Evolutionary conservation across 2,329 filamentous ascomycete species (phyloP).

Genomic region (Penicillium sumatraense): DNA sequence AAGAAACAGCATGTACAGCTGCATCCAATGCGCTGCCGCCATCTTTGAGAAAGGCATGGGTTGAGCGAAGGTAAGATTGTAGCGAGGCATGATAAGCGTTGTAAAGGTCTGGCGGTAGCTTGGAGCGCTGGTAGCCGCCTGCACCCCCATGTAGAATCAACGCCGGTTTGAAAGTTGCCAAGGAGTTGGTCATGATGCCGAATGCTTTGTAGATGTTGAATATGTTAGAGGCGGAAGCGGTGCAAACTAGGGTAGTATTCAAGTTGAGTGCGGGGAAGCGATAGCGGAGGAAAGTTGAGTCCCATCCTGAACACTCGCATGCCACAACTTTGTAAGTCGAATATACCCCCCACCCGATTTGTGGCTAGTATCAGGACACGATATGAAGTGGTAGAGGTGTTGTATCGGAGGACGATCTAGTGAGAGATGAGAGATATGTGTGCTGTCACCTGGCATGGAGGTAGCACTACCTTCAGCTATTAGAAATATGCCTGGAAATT

Average conservation of each 20-base stretch:
- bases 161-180: constrained; percentile 53
- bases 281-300: neutral
- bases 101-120: constrained; percentile 63
- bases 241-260: neutral
- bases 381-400: too few species aligned
- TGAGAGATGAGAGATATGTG: too few species aligned
- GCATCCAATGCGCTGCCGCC: constrained; percentile 69
- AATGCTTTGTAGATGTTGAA: neutral
- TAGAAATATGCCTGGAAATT: neutral
- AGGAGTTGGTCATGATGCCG: constrained; percentile 4
- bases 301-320: too few species aligned
- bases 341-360: too few species aligned
- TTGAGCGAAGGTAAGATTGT: constrained; percentile 61
- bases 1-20: constrained; percentile 73
- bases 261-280: neutral
- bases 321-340: too few species aligned
- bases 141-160: constrained; percentile 76
- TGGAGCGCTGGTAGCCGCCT: constrained; percentile 67
- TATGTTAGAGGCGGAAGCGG: neutral
- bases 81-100: constrained; percentile 64
- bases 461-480: too few species aligned
- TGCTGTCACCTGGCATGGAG: too few species aligned
- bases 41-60: constrained; percentile 45
- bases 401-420: too few species aligned
- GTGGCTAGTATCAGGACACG: too few species aligned